Percentiles rank a stretch among this genome's conserved stretches.
These are phyloP conservation scores for Mucor indicus DNA, from an alignment of 371 early-diverging fungal species.

Conservation along the genomic window DNA sequence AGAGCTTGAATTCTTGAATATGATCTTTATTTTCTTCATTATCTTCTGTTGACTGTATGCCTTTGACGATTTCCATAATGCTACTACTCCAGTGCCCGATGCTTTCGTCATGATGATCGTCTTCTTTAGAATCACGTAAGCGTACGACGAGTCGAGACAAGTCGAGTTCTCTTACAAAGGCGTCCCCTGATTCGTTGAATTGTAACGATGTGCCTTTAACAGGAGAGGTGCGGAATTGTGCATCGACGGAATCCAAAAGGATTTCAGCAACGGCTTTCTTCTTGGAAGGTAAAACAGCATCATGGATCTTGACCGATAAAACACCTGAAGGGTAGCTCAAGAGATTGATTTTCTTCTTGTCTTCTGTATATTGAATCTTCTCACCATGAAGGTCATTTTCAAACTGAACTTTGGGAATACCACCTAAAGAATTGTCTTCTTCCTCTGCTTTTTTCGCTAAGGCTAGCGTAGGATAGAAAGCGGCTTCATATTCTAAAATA, in stretches of 20 bases:
- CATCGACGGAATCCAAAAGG: slow-evolving; percentile 29
- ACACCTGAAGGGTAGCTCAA: slow-evolving; percentile 27
- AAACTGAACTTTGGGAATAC: no score
- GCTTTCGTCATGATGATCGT: slow-evolving; percentile 8
- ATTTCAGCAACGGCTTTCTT: slow-evolving; percentile 23
- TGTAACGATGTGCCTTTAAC: slow-evolving; percentile 16
- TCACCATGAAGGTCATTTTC: slow-evolving; percentile 30
- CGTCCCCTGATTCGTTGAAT: slow-evolving; percentile 31
- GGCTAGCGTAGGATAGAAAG: slow-evolving; percentile 63
- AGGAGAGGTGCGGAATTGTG: slow-evolving; percentile 25
- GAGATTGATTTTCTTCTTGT: slow-evolving; percentile 18
- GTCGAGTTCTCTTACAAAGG: slow-evolving; percentile 36
- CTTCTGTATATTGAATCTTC: slow-evolving; percentile 16
- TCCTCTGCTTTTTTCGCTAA: slow-evolving; percentile 43
- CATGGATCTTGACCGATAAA: slow-evolving; percentile 25
- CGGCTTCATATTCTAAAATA: slow-evolving; percentile 55
- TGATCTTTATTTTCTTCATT: slow-evolving; percentile 3
- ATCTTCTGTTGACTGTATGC: slow-evolving; percentile 1
- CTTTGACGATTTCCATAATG: slow-evolving; percentile 17
- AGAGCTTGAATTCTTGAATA: slow-evolving; percentile 4
- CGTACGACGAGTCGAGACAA: slow-evolving; percentile 23
- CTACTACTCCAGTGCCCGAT: slow-evolving; percentile 20
- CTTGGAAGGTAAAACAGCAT: slow-evolving; percentile 13
- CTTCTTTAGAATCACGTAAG: slow-evolving; percentile 18
- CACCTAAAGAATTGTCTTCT: neutral